Evolutionary conservation across 2,329 filamentous ascomycete species (phyloP).

Genomic region (Furcasterigmium sp.): DNA sequence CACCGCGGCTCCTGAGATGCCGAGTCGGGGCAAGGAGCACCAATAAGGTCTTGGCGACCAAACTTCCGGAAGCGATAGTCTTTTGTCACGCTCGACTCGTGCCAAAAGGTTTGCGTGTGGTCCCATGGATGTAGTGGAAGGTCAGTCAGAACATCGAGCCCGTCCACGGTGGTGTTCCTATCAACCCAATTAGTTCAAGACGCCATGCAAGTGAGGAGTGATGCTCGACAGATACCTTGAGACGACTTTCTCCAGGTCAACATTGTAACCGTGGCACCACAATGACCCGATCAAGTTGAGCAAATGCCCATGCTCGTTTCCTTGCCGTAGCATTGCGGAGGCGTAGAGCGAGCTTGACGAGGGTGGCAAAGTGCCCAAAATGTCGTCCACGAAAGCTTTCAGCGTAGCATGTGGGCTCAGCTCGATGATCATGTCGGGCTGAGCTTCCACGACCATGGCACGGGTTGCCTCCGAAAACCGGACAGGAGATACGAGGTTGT

Average conservation of each 20-base stretch:
- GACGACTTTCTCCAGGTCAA: conserved; percentile 25
- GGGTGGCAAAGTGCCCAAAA: conserved; percentile 15
- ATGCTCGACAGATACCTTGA: conserved; percentile 13
- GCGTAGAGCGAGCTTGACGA: conserved; percentile 14
- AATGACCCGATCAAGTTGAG: conserved; percentile 26
- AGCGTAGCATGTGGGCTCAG: conserved; percentile 32
- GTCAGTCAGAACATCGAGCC: conserved; percentile 27
- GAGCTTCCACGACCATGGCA: conserved; percentile 22
- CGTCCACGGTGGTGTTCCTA: conserved; percentile 1
- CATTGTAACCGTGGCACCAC: conserved; percentile 27
- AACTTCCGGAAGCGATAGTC: conserved; percentile 37
- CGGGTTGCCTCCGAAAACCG: conserved; percentile 34
- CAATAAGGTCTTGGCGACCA: conserved; percentile 46
- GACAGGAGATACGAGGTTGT: conserved; percentile 40
- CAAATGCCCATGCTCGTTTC: conserved; percentile 16
- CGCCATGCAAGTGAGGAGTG: too few species aligned
- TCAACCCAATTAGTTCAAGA: conserved; percentile 2
- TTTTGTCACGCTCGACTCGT: conserved; percentile 41
- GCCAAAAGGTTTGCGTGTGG: conserved; percentile 46
- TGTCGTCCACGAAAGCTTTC: conserved; percentile 29
- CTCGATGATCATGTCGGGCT: conserved; percentile 32
- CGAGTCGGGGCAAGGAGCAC: conserved; percentile 36
- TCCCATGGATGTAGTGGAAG: conserved; percentile 52
- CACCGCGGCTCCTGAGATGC: conserved; percentile 40
- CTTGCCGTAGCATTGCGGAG: conserved; percentile 20